Evolutionary conservation across 1,284 basidiomycete species (phyloP).

Genomic region (Cutaneotrichosporon sp.): DNA sequence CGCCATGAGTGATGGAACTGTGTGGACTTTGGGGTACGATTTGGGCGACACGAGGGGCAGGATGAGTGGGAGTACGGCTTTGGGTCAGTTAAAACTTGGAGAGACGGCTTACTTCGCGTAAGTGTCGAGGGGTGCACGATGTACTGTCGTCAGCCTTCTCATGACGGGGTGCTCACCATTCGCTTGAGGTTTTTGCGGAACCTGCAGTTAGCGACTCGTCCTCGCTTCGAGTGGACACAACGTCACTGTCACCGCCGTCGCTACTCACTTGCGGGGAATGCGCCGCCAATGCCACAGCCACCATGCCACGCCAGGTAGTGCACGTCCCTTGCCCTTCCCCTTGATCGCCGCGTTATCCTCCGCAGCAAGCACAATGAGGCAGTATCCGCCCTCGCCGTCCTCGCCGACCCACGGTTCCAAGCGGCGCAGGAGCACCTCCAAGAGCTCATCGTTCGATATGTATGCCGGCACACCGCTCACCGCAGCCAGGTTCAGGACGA

Average conservation of each 20-base stretch:
- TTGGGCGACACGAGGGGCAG: conserved; percentile 41
- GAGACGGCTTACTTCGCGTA: conserved; percentile 27
- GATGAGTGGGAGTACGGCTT: conserved; percentile 31
- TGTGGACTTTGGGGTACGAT: conserved; percentile 38
- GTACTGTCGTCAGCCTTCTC: conserved; percentile 20
- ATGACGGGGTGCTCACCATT: conserved; percentile 21
- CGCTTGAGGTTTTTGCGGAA: conserved; percentile 42
- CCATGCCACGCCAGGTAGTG: conserved; percentile 33
- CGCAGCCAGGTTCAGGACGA: conserved; percentile 28
- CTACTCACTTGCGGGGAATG: conserved; percentile 33
- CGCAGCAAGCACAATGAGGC: conserved; percentile 36
- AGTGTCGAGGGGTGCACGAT: conserved; percentile 38
- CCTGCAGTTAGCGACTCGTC: conserved; percentile 19
- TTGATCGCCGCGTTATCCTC: conserved; percentile 17
- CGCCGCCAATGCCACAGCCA: conserved; percentile 37
- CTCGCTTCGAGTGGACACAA: no score
- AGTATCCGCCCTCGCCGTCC: conserved; percentile 33
- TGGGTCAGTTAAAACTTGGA: conserved; percentile 16
- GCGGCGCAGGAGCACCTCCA: conserved; percentile 22
- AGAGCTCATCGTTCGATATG: conserved; percentile 29
- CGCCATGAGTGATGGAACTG: conserved; percentile 26
- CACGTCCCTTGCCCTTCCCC: conserved; percentile 11
- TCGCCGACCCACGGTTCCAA: conserved; percentile 41
- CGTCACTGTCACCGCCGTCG: background rate
- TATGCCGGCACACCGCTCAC: conserved; percentile 18